These are phyloP conservation scores for Microdochium trichocladiopsis DNA, from an alignment of 2,329 filamentous ascomycete genomes.

Conservation along the genomic window DNA sequence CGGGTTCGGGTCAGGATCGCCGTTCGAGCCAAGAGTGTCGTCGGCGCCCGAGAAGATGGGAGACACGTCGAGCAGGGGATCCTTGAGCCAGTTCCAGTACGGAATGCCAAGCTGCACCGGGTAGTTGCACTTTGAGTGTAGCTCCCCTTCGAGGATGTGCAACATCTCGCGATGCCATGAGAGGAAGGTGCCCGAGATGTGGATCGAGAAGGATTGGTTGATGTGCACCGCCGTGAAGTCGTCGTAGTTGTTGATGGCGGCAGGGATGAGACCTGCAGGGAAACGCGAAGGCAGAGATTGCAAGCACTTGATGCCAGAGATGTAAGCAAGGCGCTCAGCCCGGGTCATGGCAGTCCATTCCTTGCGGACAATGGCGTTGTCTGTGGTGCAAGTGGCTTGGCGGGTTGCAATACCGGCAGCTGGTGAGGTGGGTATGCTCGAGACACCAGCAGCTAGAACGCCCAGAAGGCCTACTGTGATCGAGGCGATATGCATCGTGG, in stretches of 20 bases:
- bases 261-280: constrained; percentile 9
- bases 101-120: constrained; percentile 8
- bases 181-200: constrained; percentile 16
- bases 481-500: too few species aligned
- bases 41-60: constrained; percentile 39
- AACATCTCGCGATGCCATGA: constrained; percentile 19
- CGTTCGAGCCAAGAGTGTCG: constrained; percentile 32
- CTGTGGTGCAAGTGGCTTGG: not conserved
- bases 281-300: constrained; percentile 2
- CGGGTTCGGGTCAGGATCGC: constrained; percentile 7
- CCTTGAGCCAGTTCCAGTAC: constrained; percentile 36
- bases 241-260: constrained; percentile 20
- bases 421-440: too few species aligned
- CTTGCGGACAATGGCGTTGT: constrained; percentile 1
- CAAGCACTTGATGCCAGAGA: not conserved
- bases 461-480: too few species aligned
- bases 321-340: not conserved
- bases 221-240: constrained; percentile 24
- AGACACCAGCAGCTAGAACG: too few species aligned
- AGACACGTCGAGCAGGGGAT: constrained; percentile 29
- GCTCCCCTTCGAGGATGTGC: constrained; percentile 15
- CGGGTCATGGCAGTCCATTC: not conserved
- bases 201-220: constrained; percentile 15
- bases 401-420: too few species aligned
- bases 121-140: constrained; percentile 19